Evolutionary conservation across 176 grass and related monocot genomes (phyloP).

Genomic region (Calamus simplicifolius): DNA sequence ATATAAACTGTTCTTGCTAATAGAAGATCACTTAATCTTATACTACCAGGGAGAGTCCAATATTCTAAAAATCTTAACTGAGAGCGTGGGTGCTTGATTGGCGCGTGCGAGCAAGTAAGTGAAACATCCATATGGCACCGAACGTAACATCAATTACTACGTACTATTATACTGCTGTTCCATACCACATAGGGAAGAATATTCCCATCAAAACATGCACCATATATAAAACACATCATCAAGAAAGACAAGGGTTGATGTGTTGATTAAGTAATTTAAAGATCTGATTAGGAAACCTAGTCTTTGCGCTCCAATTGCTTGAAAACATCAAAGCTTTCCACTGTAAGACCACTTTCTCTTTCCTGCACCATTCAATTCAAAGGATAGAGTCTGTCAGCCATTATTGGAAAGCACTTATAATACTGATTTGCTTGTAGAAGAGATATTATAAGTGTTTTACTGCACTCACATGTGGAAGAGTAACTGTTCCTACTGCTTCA

Average conservation of each 20-base stretch:
- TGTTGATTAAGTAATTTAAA: neutral
- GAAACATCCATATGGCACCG: too few species aligned
- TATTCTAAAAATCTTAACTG: too few species aligned
- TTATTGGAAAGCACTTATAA: too few species aligned
- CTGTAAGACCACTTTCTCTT: slow-evolving; percentile 41
- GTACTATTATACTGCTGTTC: too few species aligned
- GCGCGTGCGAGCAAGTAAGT: too few species aligned
- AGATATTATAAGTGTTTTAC: neutral
- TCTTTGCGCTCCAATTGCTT: slow-evolving; percentile 73
- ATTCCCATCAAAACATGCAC: too few species aligned
- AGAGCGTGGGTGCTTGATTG: too few species aligned
- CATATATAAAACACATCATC: neutral
- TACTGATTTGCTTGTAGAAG: neutral
- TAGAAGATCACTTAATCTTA: too few species aligned
- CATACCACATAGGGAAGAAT: too few species aligned
- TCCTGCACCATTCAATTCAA: slow-evolving; percentile 32
- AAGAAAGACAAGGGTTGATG: neutral
- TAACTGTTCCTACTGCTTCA: slow-evolving; percentile 27
- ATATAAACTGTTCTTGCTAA: too few species aligned
- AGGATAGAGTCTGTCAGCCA: neutral
- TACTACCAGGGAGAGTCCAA: too few species aligned
- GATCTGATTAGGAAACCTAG: slow-evolving; percentile 18
- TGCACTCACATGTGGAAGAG: slow-evolving; percentile 37
- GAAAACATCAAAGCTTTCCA: slow-evolving; percentile 84
- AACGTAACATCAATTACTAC: too few species aligned